These are phyloP conservation scores for Verticillium longisporum DNA, from an alignment of 2,329 filamentous ascomycete species.

Conservation along the genomic window DNA sequence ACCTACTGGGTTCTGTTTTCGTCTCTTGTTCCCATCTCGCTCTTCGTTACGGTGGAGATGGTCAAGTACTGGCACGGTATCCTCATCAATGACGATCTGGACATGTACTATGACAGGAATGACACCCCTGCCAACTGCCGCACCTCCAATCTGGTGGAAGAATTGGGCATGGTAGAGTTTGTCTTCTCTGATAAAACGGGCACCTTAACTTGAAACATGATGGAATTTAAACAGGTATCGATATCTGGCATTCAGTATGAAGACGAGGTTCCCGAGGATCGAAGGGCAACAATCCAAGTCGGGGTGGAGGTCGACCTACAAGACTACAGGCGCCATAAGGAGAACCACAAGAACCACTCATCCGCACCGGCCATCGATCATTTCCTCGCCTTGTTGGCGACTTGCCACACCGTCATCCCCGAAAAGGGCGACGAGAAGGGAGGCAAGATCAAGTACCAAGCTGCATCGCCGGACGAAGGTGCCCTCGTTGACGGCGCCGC, in stretches of 20 bases:
- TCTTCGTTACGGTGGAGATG: constrained; percentile 95
- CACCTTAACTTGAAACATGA: constrained; percentile 94
- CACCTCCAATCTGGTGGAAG: constrained; percentile 93
- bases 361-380: constrained; percentile 57
- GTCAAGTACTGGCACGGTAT: constrained; percentile 99
- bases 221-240: constrained; percentile 95
- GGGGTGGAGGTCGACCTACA: constrained; percentile 73
- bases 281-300: constrained; percentile 71
- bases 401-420: constrained; percentile 95
- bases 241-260: constrained; percentile 93
- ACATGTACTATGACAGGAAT: constrained; percentile 94
- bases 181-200: constrained; percentile 99
- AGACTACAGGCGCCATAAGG: constrained; percentile 69
- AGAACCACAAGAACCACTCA: constrained; percentile 58
- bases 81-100: constrained; percentile 92
- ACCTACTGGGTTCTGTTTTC: constrained; percentile 99
- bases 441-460: constrained; percentile 90
- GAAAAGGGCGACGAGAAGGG: constrained; percentile 73
- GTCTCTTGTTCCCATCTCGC: constrained; percentile 90
- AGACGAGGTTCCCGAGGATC: constrained; percentile 86
- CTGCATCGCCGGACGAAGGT: constrained; percentile 93
- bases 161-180: constrained; percentile 95
- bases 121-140: constrained; percentile 94
- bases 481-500: constrained; percentile 92
- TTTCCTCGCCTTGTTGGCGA: constrained; percentile 79